Base-by-base conservation (phyloP, 768 basidiomycete genomes). In the Fomitopsis pulvina region DNA sequence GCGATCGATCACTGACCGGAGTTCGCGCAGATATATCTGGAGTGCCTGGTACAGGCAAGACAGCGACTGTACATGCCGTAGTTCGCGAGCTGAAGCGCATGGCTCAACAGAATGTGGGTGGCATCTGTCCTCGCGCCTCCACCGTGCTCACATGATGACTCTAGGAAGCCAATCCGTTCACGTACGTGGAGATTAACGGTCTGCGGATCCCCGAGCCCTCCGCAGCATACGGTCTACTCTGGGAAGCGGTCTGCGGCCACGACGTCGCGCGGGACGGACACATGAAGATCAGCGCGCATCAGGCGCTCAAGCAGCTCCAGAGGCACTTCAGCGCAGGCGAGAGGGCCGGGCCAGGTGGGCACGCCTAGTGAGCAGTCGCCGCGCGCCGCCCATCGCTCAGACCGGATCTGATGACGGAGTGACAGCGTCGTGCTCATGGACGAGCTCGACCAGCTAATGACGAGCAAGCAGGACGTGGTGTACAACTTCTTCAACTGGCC, bases 401-500 rank as follows among this genome's bases (percentile, higher is more conserved):
- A 26, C 22, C 26, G 6, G 24, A 22, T 12, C 11, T 43, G 24
- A 26, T 29, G 22, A 45, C 22, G 32, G 10, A 12, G 14, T 30
- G n/a, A 5, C 56, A 97, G 93, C 51, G 87, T 98, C 4, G 93
- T 98, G 3, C 73, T 99, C 16, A 98, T 99, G 90, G 95, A 99
- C 64, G 96, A 99, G 68, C 77, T 99, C 3, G 96, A 99, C 67
- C 96, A 98, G 65, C 76, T 98, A 26, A 82, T 98, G 58, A 98
- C 95, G 1, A 74, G 87, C 16, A 96, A 96, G 63, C 95, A 98
- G 65, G 95, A 99, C 51, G 95, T 99, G 10, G 88, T 99, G 20
- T 99, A 99, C 69, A 97, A 99, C 62, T 98, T 99, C 69, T 98
- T 98, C 77, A 98, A 99, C 64, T 99, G 95, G 95, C 96, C 95